Percentiles rank a stretch among this genome's conserved stretches.
Conservation (phyloP, 129 eudicot species). For the Centaurea solstitialis region DNA sequence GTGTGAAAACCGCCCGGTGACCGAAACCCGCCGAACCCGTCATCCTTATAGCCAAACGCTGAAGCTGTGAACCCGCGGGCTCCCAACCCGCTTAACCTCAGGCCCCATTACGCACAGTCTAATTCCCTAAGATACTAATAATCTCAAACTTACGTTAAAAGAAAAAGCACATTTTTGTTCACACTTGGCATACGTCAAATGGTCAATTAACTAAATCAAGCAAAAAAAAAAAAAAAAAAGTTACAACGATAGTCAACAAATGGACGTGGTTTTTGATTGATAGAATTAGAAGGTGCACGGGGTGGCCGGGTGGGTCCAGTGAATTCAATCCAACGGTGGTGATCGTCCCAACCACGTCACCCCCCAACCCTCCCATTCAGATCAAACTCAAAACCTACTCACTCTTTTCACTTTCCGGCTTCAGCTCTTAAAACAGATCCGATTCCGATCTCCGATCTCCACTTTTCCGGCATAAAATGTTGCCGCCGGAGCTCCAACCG, state of each 20-base stretch:
- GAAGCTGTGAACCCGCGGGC: too few species aligned
- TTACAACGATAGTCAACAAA: not conserved
- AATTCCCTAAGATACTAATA: too few species aligned
- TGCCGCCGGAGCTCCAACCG: conserved; percentile 92
- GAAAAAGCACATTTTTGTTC: too few species aligned
- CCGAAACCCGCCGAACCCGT: too few species aligned
- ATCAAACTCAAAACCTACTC: conserved; percentile 34
- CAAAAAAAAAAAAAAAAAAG: not conserved
- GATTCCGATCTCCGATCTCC: conserved; percentile 2
- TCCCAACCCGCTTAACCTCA: too few species aligned
- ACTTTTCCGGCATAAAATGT: conserved; percentile 53
- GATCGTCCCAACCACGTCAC: conserved; percentile 35
- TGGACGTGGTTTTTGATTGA: not conserved
- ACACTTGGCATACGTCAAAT: too few species aligned
- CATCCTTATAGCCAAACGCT: too few species aligned
- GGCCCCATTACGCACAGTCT: too few species aligned
- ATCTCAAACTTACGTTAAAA: too few species aligned
- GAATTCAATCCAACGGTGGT: conserved; percentile 31
- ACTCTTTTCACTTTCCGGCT: conserved; percentile 25
- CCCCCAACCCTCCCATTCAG: not conserved
- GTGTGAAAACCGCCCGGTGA: too few species aligned
- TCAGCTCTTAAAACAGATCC: conserved; percentile 29
- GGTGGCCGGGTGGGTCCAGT: conserved; percentile 33
- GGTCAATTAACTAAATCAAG: not conserved
- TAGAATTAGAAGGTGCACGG: not conserved